Base-by-base conservation (phyloP, 2,329 filamentous ascomycete species). In the Aspergillus brasiliensis region DNA sequence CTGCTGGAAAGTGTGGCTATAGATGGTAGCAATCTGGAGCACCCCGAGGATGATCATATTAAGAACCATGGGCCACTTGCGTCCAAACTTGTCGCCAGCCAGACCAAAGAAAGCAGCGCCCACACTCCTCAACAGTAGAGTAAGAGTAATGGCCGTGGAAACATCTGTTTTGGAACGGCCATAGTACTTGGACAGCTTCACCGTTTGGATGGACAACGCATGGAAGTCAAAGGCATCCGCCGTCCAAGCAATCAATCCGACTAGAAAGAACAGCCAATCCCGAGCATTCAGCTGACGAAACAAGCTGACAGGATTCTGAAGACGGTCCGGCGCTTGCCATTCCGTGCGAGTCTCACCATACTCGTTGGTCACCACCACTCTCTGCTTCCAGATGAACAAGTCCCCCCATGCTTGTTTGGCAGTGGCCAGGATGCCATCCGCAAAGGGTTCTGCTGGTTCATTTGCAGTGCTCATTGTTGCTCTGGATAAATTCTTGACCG, bases 211-310 rank as follows among this genome's bases (percentile, higher is more conserved):
- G 4, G 88, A 90, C 8, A 94, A 82, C 25, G 91, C 89, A 75
- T 92, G 90, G 72, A 93, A 94, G 75, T 92, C 91, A 73, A 93
- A 94, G 3, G 91, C 90, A 73, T 94, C 91, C 58, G 90, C 90
- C 1, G 86, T 90, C 91, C 91, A 94, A 15, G 90, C 88, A 34
- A 83, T 75, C 71, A 93, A 87, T 3, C 90, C 91, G 10, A 92
- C 88, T 42, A 90, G 64, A 77, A 94, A 88, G 79, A 91, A 92
- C 15, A 90, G 70, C 90, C 91, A 94, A 71, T 90, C 87, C 61
- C 82, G 84, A 23, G 80, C 78, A 3, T 81, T 83, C 15, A 95
- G 82, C 75, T 88, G 83, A 27, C 81, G 82, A 62, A 92, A 80
- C 28, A 94, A 81, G 38, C 81, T 85, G 76, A 94, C 78, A 40